Conservation (phyloP, 2,329 filamentous ascomycete species). For the Aureobasidium leucospermi region DNA sequence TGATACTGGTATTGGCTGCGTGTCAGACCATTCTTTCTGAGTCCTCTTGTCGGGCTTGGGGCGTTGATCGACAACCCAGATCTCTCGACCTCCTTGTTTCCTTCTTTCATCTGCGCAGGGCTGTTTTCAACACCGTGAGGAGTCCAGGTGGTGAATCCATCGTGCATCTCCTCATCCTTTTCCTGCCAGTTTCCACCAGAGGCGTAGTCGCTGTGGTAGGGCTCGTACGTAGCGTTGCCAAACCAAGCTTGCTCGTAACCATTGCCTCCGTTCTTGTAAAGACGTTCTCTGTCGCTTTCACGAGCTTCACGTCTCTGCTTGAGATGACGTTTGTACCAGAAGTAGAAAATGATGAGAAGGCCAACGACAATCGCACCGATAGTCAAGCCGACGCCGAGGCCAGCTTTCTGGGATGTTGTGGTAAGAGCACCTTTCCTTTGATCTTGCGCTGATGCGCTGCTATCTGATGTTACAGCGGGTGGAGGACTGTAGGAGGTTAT, state of each 20-base stretch:
- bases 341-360: constrained; percentile 36
- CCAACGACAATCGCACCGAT: constrained; percentile 37
- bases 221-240: background rate
- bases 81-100: constrained; percentile 32
- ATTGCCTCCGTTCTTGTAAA: constrained; percentile 12
- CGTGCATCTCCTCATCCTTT: constrained; percentile 11
- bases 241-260: constrained; percentile 6
- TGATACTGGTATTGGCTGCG: constrained; percentile 32
- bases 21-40: constrained; percentile 34
- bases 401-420: constrained; percentile 39
- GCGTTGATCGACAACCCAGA: constrained; percentile 42
- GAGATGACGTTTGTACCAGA: constrained; percentile 39
- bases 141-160: constrained; percentile 12
- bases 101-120: constrained; percentile 13
- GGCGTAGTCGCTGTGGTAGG: background rate
- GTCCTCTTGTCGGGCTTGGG: constrained; percentile 41
- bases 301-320: constrained; percentile 30
- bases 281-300: constrained; percentile 13
- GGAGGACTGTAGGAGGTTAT: constrained; percentile 47
- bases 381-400: constrained; percentile 38
- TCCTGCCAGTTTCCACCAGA: constrained; percentile 13
- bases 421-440: constrained; percentile 31
- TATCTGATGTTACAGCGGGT: constrained; percentile 3
- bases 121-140: background rate
- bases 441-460: constrained; percentile 19